phyloP scores from a whole-genome alignment of 768 basidiomycete genomes.

The Pilatotrama ljubarskyi region DNA sequence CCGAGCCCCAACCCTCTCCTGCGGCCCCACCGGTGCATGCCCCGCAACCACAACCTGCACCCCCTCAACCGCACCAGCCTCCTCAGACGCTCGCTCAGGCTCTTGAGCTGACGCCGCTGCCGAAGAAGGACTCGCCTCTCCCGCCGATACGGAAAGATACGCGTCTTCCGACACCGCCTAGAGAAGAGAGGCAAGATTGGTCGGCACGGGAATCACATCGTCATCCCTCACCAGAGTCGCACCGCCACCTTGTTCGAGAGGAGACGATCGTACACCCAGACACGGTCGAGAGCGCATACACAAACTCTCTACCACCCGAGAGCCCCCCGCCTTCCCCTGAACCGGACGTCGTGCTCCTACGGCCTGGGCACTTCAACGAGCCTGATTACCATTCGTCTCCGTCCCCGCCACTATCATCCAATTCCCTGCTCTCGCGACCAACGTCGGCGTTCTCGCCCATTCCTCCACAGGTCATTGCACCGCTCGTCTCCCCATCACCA shows the following conservation, averaged over 20 bases:
- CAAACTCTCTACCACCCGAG: not conserved
- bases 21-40: not conserved
- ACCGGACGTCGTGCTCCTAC: slow-evolving; percentile 6
- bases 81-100: slow-evolving; percentile 10
- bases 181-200: slow-evolving; percentile 6
- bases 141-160: slow-evolving; percentile 10
- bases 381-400: slow-evolving; percentile 8
- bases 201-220: not conserved
- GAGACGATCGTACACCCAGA: not conserved
- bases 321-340: not conserved
- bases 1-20: not conserved
- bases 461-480: not conserved
- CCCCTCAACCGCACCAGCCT: not conserved
- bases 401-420: slow-evolving; percentile 17
- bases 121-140: slow-evolving; percentile 11
- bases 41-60: not conserved
- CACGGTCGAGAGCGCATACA: not conserved
- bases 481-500: slow-evolving; percentile 5
- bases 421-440: slow-evolving; percentile 7
- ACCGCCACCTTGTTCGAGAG: not conserved
- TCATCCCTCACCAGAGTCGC: not conserved
- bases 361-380: not conserved
- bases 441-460: slow-evolving; percentile 16
- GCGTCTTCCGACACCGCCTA: slow-evolving; percentile 12
- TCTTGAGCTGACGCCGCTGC: slow-evolving; percentile 9